Evolutionary conservation across 2,329 filamentous ascomycete genomes (phyloP).

Genomic region (Fusarium torulosum): DNA sequence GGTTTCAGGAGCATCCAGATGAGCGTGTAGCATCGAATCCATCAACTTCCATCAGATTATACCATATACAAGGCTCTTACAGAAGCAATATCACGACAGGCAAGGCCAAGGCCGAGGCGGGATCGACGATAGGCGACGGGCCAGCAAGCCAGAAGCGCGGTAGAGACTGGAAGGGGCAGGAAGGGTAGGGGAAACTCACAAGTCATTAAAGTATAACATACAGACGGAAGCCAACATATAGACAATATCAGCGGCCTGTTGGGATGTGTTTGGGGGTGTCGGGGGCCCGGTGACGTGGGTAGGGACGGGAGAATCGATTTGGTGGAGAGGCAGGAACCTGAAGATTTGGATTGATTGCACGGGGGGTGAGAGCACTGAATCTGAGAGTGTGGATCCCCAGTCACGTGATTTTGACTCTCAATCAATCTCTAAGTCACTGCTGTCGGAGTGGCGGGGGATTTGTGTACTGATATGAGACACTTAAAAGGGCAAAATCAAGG

Average conservation of each 20-base stretch:
- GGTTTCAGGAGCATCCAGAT: constrained; percentile 48
- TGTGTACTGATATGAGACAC: not conserved
- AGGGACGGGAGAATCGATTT: constrained; percentile 51
- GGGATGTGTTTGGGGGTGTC: constrained; percentile 47
- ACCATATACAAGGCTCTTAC: constrained; percentile 42
- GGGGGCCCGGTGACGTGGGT: constrained; percentile 49
- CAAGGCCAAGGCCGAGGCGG: constrained; percentile 50
- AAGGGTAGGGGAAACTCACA: constrained; percentile 58
- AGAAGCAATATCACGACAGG: constrained; percentile 54
- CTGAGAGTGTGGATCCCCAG: constrained; percentile 2
- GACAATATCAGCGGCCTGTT: constrained; percentile 43
- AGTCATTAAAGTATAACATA: constrained; percentile 62
- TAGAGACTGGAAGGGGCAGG: constrained; percentile 45
- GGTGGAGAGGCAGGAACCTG: constrained; percentile 53
- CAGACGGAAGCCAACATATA: constrained; percentile 53
- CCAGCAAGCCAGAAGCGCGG: constrained; percentile 52
- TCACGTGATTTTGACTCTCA: constrained; percentile 43
- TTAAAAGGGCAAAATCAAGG: not conserved
- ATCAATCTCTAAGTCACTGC: not conserved
- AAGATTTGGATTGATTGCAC: constrained; percentile 56
- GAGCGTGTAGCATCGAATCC: constrained; percentile 53
- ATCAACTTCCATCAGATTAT: constrained; percentile 51
- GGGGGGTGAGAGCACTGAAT: constrained; percentile 35
- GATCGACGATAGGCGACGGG: constrained; percentile 55
- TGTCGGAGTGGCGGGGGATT: not conserved